Conservation (phyloP, 495 filamentous ascomycete species). For the Xylaria grammica region DNA sequence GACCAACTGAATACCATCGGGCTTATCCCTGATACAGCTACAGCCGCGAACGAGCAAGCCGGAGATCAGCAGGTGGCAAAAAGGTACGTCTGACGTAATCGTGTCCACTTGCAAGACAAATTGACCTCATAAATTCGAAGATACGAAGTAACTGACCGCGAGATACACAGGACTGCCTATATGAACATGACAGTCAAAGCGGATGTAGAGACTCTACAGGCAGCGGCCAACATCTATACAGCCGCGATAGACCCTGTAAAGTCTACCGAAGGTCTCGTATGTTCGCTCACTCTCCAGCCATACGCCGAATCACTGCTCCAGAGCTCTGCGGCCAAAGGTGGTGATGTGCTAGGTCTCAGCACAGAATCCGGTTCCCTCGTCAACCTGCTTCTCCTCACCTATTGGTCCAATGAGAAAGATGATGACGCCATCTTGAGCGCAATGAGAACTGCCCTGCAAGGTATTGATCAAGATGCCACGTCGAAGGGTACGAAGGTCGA, state of each 20-base stretch:
- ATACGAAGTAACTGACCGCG: too few species aligned
- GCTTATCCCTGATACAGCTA: background rate
- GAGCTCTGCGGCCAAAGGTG: slow-evolving; percentile 28
- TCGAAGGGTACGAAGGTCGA: slow-evolving; percentile 27
- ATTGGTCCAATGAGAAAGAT: slow-evolving; percentile 26
- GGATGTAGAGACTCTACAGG: slow-evolving; percentile 23
- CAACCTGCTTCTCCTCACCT: slow-evolving; percentile 22
- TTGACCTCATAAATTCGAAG: too few species aligned
- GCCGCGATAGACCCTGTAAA: slow-evolving; percentile 22
- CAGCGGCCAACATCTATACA: slow-evolving; percentile 20
- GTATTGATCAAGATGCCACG: slow-evolving; percentile 22
- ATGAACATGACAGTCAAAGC: slow-evolving; percentile 30
- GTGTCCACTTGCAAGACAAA: too few species aligned
- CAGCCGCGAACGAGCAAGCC: too few species aligned
- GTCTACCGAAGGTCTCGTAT: slow-evolving; percentile 2
- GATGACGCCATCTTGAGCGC: slow-evolving; percentile 24
- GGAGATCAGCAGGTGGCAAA: background rate
- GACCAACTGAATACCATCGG: slow-evolving; percentile 1
- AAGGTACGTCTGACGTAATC: too few species aligned
- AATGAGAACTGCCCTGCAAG: slow-evolving; percentile 14
- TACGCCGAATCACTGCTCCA: slow-evolving; percentile 32
- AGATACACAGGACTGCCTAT: slow-evolving; percentile 13
- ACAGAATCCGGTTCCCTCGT: slow-evolving; percentile 24
- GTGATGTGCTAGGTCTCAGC: slow-evolving; percentile 36
- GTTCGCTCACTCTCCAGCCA: slow-evolving; percentile 35